Percentiles rank a stretch among this genome's conserved stretches.
These are phyloP conservation scores for Cladorrhinum sp. DNA, from an alignment of 2,329 filamentous ascomycete genomes.

Conservation along the genomic window DNA sequence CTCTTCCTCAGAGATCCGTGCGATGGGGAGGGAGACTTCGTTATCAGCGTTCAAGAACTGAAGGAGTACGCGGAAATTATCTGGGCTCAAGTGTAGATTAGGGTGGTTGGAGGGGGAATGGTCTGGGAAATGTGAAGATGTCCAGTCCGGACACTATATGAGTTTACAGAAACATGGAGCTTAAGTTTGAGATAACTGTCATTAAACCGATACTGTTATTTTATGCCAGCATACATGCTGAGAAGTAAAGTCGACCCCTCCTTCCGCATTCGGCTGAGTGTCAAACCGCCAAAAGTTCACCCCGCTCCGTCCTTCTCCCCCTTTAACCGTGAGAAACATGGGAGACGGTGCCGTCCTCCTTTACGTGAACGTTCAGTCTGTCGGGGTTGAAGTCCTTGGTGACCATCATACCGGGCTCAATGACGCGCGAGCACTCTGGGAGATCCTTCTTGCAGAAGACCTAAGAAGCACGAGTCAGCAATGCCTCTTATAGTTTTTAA, in stretches of 20 bases:
- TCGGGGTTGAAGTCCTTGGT: constrained; percentile 55
- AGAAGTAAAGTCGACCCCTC: not conserved
- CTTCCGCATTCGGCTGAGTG: not conserved
- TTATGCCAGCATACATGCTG: not conserved
- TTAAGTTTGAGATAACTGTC: not conserved
- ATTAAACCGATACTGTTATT: not conserved
- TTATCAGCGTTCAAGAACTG: constrained; percentile 10
- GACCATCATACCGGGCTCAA: constrained; percentile 55
- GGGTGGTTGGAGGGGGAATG: too few species aligned
- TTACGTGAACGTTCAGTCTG: constrained; percentile 58
- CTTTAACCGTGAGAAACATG: constrained; percentile 55
- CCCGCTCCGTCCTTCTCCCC: not conserved
- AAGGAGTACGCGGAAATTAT: constrained; percentile 5
- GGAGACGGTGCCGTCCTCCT: constrained; percentile 58
- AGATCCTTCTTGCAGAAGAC: constrained; percentile 60
- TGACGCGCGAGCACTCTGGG: constrained; percentile 54
- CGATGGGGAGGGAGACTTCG: constrained; percentile 12
- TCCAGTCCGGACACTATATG: too few species aligned
- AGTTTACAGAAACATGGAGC: too few species aligned
- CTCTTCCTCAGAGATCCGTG: constrained; percentile 16
- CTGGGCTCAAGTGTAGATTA: constrained; percentile 2
- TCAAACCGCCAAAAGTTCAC: not conserved
- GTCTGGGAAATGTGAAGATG: too few species aligned
- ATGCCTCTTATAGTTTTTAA: not conserved
- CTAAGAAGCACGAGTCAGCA: constrained; percentile 35